Conservation (phyloP, 2,329 filamentous ascomycete genomes). For the Curvularia lunata region DNA sequence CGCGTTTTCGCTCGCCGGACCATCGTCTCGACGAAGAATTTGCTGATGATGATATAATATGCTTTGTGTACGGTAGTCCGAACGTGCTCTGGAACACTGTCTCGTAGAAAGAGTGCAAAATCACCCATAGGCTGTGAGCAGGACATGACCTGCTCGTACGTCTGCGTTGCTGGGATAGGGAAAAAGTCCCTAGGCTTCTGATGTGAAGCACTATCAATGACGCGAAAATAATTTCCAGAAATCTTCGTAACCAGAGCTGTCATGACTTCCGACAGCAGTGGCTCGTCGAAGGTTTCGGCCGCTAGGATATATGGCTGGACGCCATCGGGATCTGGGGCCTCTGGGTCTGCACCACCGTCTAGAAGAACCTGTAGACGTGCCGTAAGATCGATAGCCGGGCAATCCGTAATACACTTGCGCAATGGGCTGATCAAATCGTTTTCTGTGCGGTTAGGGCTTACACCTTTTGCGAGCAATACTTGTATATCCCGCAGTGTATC, state of each 20-base stretch:
- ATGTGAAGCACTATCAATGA: conserved; percentile 18
- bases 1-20: conserved; percentile 17
- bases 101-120: conserved; percentile 27
- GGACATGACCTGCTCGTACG: conserved; percentile 32
- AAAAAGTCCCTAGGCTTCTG: conserved; percentile 34
- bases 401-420: conserved; percentile 35
- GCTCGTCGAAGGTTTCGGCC: conserved; percentile 36
- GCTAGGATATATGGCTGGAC: conserved; percentile 35
- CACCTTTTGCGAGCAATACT: conserved; percentile 34
- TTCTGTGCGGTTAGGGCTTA: conserved; percentile 34
- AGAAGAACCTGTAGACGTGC: conserved; percentile 35
- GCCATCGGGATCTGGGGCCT: conserved; percentile 29
- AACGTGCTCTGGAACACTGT: conserved; percentile 36
- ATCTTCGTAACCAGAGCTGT: conserved; percentile 35
- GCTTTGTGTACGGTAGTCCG: conserved; percentile 31
- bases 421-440: conserved; percentile 30
- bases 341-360: conserved; percentile 40
- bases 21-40: conserved; percentile 31
- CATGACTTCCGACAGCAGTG: conserved; percentile 34
- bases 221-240: conserved; percentile 20
- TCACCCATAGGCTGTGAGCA: conserved; percentile 29
- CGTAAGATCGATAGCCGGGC: conserved; percentile 38
- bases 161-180: conserved; percentile 34
- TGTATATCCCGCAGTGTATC: conserved; percentile 42
- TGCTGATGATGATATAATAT: conserved; percentile 35